phyloP scores from a whole-genome alignment of 2,329 filamentous ascomycete genomes.

The Trichoderma koningiopsis region DNA sequence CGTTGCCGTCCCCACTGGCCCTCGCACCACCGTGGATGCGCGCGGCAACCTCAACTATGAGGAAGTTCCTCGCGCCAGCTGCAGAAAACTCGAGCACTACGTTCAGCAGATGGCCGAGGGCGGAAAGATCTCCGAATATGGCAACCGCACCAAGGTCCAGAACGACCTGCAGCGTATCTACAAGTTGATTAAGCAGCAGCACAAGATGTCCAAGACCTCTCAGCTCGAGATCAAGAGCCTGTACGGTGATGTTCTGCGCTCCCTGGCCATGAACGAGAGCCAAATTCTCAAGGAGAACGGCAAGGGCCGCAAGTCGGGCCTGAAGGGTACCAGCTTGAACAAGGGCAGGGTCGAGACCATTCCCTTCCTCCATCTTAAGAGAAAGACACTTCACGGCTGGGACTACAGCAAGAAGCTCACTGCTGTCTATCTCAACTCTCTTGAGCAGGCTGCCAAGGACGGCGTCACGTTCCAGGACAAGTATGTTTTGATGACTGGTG shows the following conservation, averaged over 20 bases:
- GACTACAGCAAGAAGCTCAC: constrained; percentile 99
- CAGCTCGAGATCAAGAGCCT: constrained; percentile 95
- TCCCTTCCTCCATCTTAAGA: constrained; percentile 95
- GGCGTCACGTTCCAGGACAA: constrained; percentile 94
- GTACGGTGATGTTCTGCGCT: constrained; percentile 92
- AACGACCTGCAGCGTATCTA: constrained; percentile 94
- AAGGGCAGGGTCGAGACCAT: constrained; percentile 97
- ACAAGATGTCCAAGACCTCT: constrained; percentile 94
- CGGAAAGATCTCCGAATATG: constrained; percentile 97
- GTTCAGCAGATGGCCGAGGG: constrained; percentile 98
- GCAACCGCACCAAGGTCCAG: constrained; percentile 96
- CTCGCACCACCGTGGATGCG: constrained; percentile 87
- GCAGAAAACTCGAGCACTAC: constrained; percentile 96
- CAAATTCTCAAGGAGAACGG: constrained; percentile 89
- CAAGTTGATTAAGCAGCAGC: constrained; percentile 97
- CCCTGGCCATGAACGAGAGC: constrained; percentile 95
- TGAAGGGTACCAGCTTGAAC: constrained; percentile 57
- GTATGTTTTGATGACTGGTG: constrained; percentile 97
- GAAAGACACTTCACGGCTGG: constrained; percentile 91
- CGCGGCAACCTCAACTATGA: constrained; percentile 91
- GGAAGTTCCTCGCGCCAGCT: constrained; percentile 82
- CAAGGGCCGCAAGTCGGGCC: constrained; percentile 59
- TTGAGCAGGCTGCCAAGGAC: constrained; percentile 83
- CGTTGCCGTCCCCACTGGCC: constrained; percentile 87
- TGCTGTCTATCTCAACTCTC: constrained; percentile 84